Percentiles rank a stretch among this genome's conserved stretches.
Evolutionary conservation across 2,329 filamentous ascomycete genomes (phyloP).

Genomic region (Chrysoporthe deuterocubensis): DNA sequence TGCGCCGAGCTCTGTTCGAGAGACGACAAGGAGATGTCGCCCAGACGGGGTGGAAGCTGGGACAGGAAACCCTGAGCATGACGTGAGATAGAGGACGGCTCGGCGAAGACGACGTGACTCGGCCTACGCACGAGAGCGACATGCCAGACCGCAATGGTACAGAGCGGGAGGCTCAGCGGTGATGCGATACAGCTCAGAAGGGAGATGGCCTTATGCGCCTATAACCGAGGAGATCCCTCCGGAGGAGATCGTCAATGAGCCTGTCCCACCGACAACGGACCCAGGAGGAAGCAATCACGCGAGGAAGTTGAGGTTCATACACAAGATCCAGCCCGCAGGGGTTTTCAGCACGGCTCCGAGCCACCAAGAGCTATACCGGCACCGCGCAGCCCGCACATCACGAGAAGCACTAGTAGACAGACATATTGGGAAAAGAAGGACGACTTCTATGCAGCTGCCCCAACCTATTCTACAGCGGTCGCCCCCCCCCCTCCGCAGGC

Average conservation of each 20-base stretch:
- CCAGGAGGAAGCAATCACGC: background rate
- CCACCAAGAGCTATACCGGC: background rate
- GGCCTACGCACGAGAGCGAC: too few relatives aligned
- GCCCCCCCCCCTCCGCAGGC: conserved; percentile 8
- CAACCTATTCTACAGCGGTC: conserved; percentile 46
- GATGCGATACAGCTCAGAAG: background rate
- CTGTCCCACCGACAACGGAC: background rate
- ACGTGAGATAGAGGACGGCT: background rate
- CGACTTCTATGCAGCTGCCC: conserved; percentile 34
- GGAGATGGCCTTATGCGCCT: background rate
- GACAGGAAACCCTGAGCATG: too few relatives aligned
- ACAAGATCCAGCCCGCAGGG: background rate
- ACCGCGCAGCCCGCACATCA: conserved; percentile 2
- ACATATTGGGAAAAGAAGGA: conserved; percentile 23
- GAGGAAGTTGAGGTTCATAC: background rate
- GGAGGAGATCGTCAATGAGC: background rate
- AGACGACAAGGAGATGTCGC: background rate
- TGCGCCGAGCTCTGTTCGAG: conserved; percentile 9
- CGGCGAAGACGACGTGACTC: too few relatives aligned
- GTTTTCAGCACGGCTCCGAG: background rate
- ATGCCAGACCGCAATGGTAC: too few relatives aligned
- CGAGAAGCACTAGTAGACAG: background rate
- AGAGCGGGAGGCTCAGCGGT: too few relatives aligned
- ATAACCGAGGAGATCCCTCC: background rate
- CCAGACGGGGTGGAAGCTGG: background rate